Percentiles rank a stretch among this genome's conserved stretches.
phyloP scores from a whole-genome alignment of 208 protist genomes.

The Entamoeba histolytica region DNA sequence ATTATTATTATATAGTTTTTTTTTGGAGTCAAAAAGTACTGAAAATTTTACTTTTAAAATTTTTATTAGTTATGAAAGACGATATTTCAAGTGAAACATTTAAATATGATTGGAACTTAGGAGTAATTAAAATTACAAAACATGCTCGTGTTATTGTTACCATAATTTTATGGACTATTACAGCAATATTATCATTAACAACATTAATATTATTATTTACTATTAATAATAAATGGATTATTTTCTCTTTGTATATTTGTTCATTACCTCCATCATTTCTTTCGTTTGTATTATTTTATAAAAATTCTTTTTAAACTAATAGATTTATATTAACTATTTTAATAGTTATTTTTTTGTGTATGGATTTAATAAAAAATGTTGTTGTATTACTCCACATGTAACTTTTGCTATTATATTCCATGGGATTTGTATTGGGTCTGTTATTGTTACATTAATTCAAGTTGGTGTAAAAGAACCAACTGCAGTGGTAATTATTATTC shows the following conservation, averaged over 20 bases:
- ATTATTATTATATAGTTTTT: too few species aligned
- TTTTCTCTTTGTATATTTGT: not conserved
- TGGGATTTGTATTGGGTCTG: not conserved
- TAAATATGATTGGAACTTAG: not conserved
- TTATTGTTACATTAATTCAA: not conserved
- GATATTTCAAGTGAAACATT: too few species aligned
- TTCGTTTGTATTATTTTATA: not conserved
- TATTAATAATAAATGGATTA: not conserved
- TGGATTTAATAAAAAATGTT: not conserved
- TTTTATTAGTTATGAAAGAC: too few species aligned
- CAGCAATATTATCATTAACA: not conserved
- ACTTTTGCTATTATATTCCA: not conserved
- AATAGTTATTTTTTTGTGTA: not conserved
- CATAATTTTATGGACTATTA: not conserved
- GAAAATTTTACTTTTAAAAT: too few species aligned
- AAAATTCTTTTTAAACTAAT: not conserved
- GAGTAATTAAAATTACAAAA: not conserved
- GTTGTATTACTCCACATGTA: not conserved
- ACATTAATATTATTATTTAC: not conserved
- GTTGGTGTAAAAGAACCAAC: not conserved
- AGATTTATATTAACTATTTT: not conserved
- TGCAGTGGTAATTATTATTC: not conserved
- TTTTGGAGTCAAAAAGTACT: too few species aligned
- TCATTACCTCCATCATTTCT: not conserved
- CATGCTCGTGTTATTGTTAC: not conserved